Percentiles rank a stretch among this genome's conserved stretches.
Evolutionary conservation across 2,329 filamentous ascomycete genomes (phyloP).

Genomic region (Fusarium sp.): DNA sequence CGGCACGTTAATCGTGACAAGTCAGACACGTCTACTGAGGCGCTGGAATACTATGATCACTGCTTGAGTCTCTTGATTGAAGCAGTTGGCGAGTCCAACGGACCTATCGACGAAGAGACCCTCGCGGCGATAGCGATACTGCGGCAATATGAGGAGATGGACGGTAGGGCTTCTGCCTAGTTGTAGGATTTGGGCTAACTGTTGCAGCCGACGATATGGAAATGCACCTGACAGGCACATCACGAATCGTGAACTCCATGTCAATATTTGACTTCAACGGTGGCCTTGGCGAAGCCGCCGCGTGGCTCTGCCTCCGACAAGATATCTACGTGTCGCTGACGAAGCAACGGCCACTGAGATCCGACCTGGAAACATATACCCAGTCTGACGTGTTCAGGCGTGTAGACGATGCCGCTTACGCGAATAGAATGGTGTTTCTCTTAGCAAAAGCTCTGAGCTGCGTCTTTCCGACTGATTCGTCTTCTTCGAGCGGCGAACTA

Average conservation of each 20-base stretch:
- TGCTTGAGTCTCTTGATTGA: constrained; percentile 4
- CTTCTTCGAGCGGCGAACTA: background rate
- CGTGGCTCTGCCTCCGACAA: constrained; percentile 1
- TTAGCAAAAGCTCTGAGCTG: background rate
- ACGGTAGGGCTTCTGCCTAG: background rate
- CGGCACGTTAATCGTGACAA: background rate
- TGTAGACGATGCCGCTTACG: background rate
- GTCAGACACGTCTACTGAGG: background rate
- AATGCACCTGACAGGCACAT: constrained; percentile 11
- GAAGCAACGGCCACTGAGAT: background rate
- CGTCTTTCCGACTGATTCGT: background rate
- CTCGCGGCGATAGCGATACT: constrained; percentile 4
- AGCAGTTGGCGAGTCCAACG: constrained; percentile 1
- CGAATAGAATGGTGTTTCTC: constrained; percentile 5
- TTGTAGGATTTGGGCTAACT: background rate
- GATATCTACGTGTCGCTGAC: constrained; percentile 6
- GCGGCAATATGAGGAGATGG: constrained; percentile 14
- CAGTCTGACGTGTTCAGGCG: constrained; percentile 1
- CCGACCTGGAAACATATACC: background rate
- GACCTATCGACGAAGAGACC: constrained; percentile 3
- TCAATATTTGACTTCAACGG: constrained; percentile 10
- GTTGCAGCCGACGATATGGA: constrained; percentile 1
- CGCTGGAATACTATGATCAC: constrained; percentile 1
- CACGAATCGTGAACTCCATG: constrained; percentile 9
- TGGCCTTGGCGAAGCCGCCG: constrained; percentile 5